These are phyloP conservation scores for Cokeromyces recurvatus DNA, from an alignment of 371 early-diverging fungal genomes.

Conservation along the genomic window DNA sequence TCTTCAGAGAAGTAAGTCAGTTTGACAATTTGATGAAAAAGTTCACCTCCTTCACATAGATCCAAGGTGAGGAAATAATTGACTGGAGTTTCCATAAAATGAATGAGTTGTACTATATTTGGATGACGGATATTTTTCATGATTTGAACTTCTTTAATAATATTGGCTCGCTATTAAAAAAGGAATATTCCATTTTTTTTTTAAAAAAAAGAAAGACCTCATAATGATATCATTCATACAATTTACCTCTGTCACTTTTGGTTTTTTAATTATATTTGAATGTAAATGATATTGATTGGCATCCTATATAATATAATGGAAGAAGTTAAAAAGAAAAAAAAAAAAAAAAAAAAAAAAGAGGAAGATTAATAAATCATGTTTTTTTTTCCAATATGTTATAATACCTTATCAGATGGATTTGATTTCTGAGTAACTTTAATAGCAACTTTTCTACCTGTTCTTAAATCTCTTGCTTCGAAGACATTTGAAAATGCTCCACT, in stretches of 20 bases:
- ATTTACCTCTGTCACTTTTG: slow-evolving; percentile 30
- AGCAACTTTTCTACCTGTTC: slow-evolving; percentile 60
- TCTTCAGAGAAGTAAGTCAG: slow-evolving; percentile 78
- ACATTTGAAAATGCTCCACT: slow-evolving; percentile 84
- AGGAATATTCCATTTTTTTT: too few species aligned
- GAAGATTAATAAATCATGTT: too few species aligned
- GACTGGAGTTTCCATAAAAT: slow-evolving; percentile 48
- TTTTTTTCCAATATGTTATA: too few species aligned
- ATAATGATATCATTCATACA: slow-evolving; percentile 16
- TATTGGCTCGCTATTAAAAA: slow-evolving; percentile 55
- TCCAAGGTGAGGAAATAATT: slow-evolving; percentile 80
- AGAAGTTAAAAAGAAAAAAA: slow-evolving; percentile 36
- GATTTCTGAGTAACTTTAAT: slow-evolving; percentile 71
- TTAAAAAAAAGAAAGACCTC: too few species aligned
- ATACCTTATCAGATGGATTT: slow-evolving; percentile 39
- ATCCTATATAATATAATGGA: slow-evolving; percentile 22
- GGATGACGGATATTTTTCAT: slow-evolving; percentile 73
- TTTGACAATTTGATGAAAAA: slow-evolving; percentile 80
- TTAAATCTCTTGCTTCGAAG: slow-evolving; percentile 58
- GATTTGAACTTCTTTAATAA: slow-evolving; percentile 80
- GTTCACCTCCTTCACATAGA: slow-evolving; percentile 81
- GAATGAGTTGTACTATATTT: slow-evolving; percentile 70
- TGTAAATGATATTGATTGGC: slow-evolving; percentile 22
- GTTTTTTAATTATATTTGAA: slow-evolving; percentile 20
- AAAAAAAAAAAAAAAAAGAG: slow-evolving; percentile 57